Conservation (phyloP, 352 stramenopile genomes). For the Phytophthora cryptogea region DNA sequence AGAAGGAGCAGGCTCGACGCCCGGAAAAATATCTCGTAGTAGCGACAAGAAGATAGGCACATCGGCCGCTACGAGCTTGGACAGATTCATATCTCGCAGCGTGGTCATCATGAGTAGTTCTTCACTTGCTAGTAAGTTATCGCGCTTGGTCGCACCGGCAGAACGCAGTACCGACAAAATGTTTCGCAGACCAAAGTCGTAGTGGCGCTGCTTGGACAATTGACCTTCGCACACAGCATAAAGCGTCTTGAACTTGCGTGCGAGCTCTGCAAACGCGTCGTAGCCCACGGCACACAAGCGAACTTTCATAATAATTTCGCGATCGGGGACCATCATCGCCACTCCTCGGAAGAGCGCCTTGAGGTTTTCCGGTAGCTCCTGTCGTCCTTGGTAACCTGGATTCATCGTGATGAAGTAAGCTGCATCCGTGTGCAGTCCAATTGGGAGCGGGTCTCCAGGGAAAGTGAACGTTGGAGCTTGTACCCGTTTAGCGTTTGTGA, state of each 20-base stretch:
- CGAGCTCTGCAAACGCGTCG: slow-evolving; percentile 91
- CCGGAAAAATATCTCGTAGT: slow-evolving; percentile 87
- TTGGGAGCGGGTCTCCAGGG: slow-evolving; percentile 62
- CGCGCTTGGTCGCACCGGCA: slow-evolving; percentile 93
- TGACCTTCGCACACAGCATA: slow-evolving; percentile 96
- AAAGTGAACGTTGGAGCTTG: slow-evolving; percentile 62
- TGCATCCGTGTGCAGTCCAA: slow-evolving; percentile 60
- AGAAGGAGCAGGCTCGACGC: slow-evolving; percentile 49
- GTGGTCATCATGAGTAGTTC: slow-evolving; percentile 95
- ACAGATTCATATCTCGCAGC: slow-evolving; percentile 93
- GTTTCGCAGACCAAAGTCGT: slow-evolving; percentile 94
- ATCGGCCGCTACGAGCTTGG: slow-evolving; percentile 93
- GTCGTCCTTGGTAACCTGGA: slow-evolving; percentile 91
- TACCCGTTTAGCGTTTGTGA: slow-evolving; percentile 73
- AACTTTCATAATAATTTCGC: slow-evolving; percentile 95
- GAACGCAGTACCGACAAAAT: slow-evolving; percentile 96
- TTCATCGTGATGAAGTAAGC: slow-evolving; percentile 96
- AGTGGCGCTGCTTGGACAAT: slow-evolving; percentile 92
- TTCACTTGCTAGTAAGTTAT: slow-evolving; percentile 93
- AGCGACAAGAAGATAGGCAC: slow-evolving; percentile 93
- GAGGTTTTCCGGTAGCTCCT: slow-evolving; percentile 93
- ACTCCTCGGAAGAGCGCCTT: slow-evolving; percentile 94
- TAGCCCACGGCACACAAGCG: slow-evolving; percentile 95
- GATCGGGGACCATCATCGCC: slow-evolving; percentile 97
- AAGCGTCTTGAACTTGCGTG: slow-evolving; percentile 95